Conservation (phyloP, 2,329 filamentous ascomycete species). For the Macrophomina tecta region DNA sequence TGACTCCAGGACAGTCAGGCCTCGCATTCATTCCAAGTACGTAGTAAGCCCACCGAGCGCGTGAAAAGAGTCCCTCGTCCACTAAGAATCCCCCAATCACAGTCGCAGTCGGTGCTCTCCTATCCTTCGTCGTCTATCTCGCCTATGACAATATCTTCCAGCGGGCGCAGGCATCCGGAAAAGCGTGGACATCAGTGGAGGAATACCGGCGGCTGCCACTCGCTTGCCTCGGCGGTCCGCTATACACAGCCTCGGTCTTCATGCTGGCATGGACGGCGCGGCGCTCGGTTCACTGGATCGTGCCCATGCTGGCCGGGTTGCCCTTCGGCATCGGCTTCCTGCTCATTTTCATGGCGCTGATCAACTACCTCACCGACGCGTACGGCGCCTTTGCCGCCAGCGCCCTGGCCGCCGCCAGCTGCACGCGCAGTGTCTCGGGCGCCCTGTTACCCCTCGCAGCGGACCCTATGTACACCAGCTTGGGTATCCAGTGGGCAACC, state of each 20-base stretch:
- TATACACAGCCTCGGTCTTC: constrained; percentile 34
- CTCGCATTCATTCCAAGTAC: constrained; percentile 68
- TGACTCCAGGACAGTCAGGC: constrained; percentile 68
- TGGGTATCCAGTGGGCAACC: too few relatives aligned
- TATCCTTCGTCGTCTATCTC: constrained; percentile 67
- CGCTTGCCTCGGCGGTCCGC: background rate
- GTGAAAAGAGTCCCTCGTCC: background rate
- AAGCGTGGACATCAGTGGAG: constrained; percentile 57
- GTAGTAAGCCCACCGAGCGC: too few relatives aligned
- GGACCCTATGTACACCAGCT: constrained; percentile 22
- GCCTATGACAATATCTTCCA: constrained; percentile 67
- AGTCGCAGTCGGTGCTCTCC: constrained; percentile 65
- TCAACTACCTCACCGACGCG: constrained; percentile 56
- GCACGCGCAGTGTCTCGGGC: constrained; percentile 46
- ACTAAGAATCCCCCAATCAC: background rate
- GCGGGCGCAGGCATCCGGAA: constrained; percentile 54
- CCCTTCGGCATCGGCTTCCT: constrained; percentile 59
- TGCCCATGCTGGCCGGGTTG: constrained; percentile 60
- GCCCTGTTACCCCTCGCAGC: constrained; percentile 41
- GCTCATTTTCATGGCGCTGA: constrained; percentile 57
- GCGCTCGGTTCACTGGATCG: constrained; percentile 42
- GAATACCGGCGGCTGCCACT: constrained; percentile 3
- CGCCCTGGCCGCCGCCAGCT: constrained; percentile 49
- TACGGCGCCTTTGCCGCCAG: constrained; percentile 53
- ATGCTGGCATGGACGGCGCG: constrained; percentile 28